Base-by-base conservation (phyloP, 2,329 filamentous ascomycete genomes). In the Alternaria brassicae region DNA sequence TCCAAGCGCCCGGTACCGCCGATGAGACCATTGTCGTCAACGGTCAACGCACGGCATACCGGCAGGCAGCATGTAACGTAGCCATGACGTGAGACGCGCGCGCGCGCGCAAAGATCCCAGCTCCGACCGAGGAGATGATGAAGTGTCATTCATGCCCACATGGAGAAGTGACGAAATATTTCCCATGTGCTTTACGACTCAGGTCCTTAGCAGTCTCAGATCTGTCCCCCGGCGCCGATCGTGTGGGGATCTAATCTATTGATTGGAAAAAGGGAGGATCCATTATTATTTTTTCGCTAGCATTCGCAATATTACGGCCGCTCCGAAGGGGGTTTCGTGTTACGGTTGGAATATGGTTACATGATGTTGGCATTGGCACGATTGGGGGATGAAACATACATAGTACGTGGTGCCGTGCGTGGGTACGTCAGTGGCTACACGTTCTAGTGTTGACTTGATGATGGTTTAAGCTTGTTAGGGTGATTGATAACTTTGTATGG, bases 271-370 rank as follows among this genome's bases (percentile, higher is more conserved):
- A n/a, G n/a, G n/a, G n/a, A n/a, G n/a, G n/a, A n/a, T n/a, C n/a
- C n/a, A n/a, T n/a, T n/a, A n/a, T n/a, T n/a, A n/a, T n/a, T n/a
- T n/a, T n/a, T n/a, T n/a, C n/a, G 40, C 23, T 9, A 25, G 25
- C n/a, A 23, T 44, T 28, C 23, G 23, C 36, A 39, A 39, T 39
- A 39, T 39, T 39, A 52, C 36, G 40, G 40, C 54, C 48, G 54
- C 47, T 47, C 54, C 54, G 54, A 57, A 47, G n/a, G n/a, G n/a
- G n/a, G 54, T 57, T 57, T 57, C 54, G 52, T 51, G 34, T 48
- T 52, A 57, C 54, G 54, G 48, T 12, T 23, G 12, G 37, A 15
- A 6, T 23, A n/a, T 40, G 25, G n/a, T n/a, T 17, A 32, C 40
- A 15, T 8, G 3, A 15, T 36, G 17, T n/a, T 37, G 37, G 37